Evolutionary conservation across 2,329 filamentous ascomycete species (phyloP).

Genomic region (Didymella sp.): DNA sequence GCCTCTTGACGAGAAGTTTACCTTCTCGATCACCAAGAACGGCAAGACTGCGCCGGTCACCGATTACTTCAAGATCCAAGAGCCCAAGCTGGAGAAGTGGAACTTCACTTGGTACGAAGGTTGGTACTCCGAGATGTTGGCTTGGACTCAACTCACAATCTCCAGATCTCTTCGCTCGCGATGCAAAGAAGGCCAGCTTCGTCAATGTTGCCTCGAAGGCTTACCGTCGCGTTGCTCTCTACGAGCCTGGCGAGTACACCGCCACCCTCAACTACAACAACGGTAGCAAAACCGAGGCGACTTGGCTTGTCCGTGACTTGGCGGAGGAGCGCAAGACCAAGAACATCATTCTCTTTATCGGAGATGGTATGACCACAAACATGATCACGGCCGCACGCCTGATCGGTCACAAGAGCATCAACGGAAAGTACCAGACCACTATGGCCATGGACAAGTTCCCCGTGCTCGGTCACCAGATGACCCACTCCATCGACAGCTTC

Average conservation of each 20-base stretch:
- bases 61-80: slow-evolving; percentile 71
- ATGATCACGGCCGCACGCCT: slow-evolving; percentile 83
- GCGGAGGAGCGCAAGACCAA: slow-evolving; percentile 75
- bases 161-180: slow-evolving; percentile 74
- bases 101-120: slow-evolving; percentile 83
- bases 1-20: slow-evolving; percentile 76
- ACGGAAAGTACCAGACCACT: slow-evolving; percentile 79
- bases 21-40: slow-evolving; percentile 72
- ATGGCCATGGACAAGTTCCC: slow-evolving; percentile 85
- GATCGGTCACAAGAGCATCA: slow-evolving; percentile 81
- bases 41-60: slow-evolving; percentile 64
- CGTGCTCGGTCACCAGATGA: slow-evolving; percentile 86
- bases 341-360: slow-evolving; percentile 86
- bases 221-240: slow-evolving; percentile 76
- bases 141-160: not conserved
- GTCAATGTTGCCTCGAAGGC: slow-evolving; percentile 83
- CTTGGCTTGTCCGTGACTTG: slow-evolving; percentile 78
- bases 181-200: slow-evolving; percentile 70
- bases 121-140: slow-evolving; percentile 31
- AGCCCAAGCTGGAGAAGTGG: slow-evolving; percentile 80
- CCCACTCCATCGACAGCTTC: slow-evolving; percentile 82
- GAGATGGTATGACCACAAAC: slow-evolving; percentile 73
- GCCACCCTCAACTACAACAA: slow-evolving; percentile 79
- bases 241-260: slow-evolving; percentile 80
- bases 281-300: slow-evolving; percentile 72